Evolutionary conservation across 345 rosid genomes (phyloP), one percentile per base, ranked within the genome.

Genomic region (Theobroma cacao): DNA sequence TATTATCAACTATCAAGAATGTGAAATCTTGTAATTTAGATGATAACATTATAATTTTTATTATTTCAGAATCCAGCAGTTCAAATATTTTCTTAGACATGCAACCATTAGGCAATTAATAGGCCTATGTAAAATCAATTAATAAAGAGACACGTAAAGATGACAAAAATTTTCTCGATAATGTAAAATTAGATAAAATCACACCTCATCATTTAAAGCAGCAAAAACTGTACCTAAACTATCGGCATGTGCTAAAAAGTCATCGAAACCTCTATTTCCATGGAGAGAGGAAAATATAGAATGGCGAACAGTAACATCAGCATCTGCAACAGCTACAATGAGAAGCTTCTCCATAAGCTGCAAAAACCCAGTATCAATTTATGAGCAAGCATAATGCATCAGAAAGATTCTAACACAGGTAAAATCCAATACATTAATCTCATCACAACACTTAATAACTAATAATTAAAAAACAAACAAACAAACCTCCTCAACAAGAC

Each of bases 291-390:
- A 85, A 75, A 95, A 95, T 75, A 95, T 91, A 45, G 98, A 91
- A 83, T 86, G 88, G 63, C 98, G 94, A 81, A 95, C 98, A 59
- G 89, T 85, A 48, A 95, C 98, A 80, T 95, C 98, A 79, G 98
- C 97, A 89, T 95, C 98, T n/a, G 93, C 95, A 78, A 95, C 94
- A 60, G 98, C 98, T 38, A 92, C 88, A 74, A 91, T 91, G 76
- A 95, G 97, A 87, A 95, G 97, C 89, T 93, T 95, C 78, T 95
- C 98, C 87, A 95, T 94, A 71, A 95, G 93, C 98, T 93, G 94
- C 87, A 91, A 75, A 82, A 78, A 28, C 58, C 82, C 77, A 72
- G 77, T 30, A 77, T 71, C 75, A 82, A 60, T 64, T 78, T 52
- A 75, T 55, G 79, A 69, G 73, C 41, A 75, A 76, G 75, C 77